Percentiles rank a stretch among this genome's conserved stretches.
Conservation (phyloP, 192 early-diverging fungal species). For the Backusella morwellensis region DNA sequence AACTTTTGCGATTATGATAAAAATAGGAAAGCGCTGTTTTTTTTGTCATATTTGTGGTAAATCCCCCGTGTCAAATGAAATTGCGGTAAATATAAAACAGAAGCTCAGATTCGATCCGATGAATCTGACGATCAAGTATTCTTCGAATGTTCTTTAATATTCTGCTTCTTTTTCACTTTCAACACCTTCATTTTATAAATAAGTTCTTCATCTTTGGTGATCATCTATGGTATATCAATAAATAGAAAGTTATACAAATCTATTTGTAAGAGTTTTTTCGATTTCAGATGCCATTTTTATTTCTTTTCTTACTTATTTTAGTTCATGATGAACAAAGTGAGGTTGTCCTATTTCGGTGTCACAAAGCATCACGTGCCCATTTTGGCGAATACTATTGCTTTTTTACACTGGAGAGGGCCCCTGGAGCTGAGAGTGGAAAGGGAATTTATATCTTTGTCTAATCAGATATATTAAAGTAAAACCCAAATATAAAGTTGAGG, state of each 20-base stretch:
- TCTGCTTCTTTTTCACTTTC: background rate
- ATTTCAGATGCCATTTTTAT: background rate
- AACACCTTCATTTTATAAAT: background rate
- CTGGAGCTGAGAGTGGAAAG: background rate
- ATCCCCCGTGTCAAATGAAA: too few relatives aligned
- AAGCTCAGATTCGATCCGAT: too few relatives aligned
- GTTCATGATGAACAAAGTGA: background rate
- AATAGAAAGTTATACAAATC: background rate
- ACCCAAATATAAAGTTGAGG: background rate
- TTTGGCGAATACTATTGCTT: background rate
- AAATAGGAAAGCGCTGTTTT: too few relatives aligned
- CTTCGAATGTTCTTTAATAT: background rate
- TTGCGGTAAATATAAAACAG: too few relatives aligned
- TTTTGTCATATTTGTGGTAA: too few relatives aligned
- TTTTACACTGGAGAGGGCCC: background rate
- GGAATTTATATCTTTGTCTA: background rate
- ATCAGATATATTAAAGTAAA: background rate
- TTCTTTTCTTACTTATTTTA: background rate
- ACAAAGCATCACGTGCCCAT: background rate
- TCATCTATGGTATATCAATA: background rate
- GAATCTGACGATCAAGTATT: too few relatives aligned
- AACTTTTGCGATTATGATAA: too few relatives aligned
- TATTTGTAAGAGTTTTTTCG: background rate
- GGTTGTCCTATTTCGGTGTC: background rate
- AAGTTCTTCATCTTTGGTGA: background rate